Conservation (phyloP, 495 filamentous ascomycete species). For the Talaromyces ruber region DNA sequence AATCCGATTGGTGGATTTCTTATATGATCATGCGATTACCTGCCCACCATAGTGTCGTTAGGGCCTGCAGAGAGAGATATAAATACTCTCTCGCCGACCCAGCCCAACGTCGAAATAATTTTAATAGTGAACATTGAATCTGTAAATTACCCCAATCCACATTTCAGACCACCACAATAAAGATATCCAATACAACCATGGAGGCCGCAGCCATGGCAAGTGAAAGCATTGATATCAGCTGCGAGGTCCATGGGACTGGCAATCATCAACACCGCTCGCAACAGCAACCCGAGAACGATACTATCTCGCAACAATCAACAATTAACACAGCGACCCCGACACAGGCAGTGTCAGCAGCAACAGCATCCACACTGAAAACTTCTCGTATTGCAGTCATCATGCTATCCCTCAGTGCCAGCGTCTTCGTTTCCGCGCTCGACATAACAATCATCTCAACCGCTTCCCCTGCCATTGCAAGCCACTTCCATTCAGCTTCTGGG, state of each 20-base stretch:
- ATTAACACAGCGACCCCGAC: background rate
- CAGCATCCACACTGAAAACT: background rate
- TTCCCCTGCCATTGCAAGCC: conserved; percentile 43
- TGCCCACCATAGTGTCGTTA: background rate
- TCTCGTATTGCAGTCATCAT: conserved; percentile 9
- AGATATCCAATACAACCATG: background rate
- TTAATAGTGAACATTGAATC: background rate
- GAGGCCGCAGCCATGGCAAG: background rate
- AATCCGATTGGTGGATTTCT: no score
- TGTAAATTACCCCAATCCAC: background rate
- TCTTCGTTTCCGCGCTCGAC: conserved; percentile 43
- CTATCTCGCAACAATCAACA: background rate
- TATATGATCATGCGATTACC: background rate
- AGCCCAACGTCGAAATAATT: background rate
- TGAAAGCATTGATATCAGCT: background rate
- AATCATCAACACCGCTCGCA: background rate
- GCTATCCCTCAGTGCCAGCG: conserved; percentile 10
- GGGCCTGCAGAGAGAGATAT: background rate
- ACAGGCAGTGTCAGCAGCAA: background rate
- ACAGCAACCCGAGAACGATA: background rate
- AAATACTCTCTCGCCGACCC: background rate
- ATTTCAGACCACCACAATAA: background rate
- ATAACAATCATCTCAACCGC: conserved; percentile 27
- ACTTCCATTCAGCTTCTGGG: conserved; percentile 42
- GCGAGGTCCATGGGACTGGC: background rate